Conservation (phyloP, 352 stramenopile species). For the Phytophthora cryptogea region DNA sequence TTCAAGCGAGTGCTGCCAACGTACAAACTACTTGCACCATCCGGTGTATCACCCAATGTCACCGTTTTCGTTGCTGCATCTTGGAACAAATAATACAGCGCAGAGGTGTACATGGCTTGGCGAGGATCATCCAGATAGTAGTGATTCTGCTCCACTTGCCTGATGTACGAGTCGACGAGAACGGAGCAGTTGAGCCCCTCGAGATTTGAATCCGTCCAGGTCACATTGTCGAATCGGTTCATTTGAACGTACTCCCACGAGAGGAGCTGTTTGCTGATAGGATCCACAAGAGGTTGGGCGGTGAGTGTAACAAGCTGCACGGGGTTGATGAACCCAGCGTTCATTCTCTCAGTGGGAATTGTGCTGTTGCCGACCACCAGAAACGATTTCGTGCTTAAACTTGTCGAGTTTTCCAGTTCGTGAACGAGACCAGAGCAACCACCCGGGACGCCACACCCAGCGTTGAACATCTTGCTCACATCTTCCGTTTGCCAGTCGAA, state of each 20-base stretch:
- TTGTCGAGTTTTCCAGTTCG: conserved; percentile 23
- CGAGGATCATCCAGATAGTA: conserved; percentile 49
- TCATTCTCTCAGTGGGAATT: conserved; percentile 22
- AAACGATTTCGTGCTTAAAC: conserved; percentile 16
- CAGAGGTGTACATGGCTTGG: conserved; percentile 53
- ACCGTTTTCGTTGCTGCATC: conserved; percentile 41
- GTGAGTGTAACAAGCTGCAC: conserved; percentile 33
- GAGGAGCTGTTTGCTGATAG: too few relatives aligned
- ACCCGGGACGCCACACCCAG: conserved; percentile 24
- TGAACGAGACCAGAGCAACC: conserved; percentile 37
- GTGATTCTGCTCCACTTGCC: conserved; percentile 46
- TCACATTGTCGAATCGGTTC: conserved; percentile 17
- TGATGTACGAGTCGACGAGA: conserved; percentile 53
- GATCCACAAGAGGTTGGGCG: conserved; percentile 22
- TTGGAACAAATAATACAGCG: conserved; percentile 58
- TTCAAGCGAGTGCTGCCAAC: conserved; percentile 35
- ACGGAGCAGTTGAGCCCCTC: conserved; percentile 38
- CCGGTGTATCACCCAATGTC: conserved; percentile 3
- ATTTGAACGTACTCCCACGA: conserved; percentile 32
- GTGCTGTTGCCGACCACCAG: conserved; percentile 31
- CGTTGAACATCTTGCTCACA: conserved; percentile 37
- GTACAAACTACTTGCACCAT: conserved; percentile 17
- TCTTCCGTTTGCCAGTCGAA: conserved; percentile 38
- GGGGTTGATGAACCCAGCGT: conserved; percentile 23
- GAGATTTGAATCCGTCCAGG: conserved; percentile 17